These are phyloP conservation scores for Pelargonium fulgidum DNA, from an alignment of 441 rosid genomes.

Conservation along the genomic window DNA sequence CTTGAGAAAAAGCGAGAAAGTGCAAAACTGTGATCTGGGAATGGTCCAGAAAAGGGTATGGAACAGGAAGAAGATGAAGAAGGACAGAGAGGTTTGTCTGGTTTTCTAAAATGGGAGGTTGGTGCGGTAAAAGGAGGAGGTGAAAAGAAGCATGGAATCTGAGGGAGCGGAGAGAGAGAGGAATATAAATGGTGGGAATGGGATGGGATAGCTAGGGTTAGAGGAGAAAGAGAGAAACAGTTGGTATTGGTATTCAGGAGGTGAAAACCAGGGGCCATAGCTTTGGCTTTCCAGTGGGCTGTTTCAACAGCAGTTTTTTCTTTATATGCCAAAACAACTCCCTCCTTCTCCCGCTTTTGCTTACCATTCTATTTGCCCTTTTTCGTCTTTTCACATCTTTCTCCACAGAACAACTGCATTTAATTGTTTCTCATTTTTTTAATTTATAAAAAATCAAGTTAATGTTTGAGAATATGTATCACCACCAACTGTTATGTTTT, in stretches of 20 bases:
- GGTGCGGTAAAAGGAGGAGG: conserved; percentile 12
- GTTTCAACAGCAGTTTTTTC: conserved; percentile 50
- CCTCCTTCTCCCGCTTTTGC: background rate
- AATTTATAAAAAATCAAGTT: too few relatives aligned
- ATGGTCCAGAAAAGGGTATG: background rate
- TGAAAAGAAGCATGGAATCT: background rate
- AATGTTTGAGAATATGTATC: too few relatives aligned
- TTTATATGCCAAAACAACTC: too few relatives aligned
- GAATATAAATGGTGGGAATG: conserved; percentile 25
- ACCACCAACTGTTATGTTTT: too few relatives aligned
- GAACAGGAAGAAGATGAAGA: conserved; percentile 9
- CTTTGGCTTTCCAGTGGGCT: conserved; percentile 60
- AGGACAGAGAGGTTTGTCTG: too few relatives aligned
- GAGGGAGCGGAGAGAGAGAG: conserved; percentile 1
- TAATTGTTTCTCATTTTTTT: too few relatives aligned
- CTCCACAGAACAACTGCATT: background rate
- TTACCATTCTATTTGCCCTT: conserved; percentile 19
- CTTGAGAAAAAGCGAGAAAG: background rate
- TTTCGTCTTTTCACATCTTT: background rate
- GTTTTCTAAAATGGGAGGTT: background rate
- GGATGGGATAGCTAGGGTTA: conserved; percentile 20
- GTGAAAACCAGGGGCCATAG: conserved; percentile 89
- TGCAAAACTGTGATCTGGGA: conserved; percentile 3
- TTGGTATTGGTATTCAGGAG: conserved; percentile 24
- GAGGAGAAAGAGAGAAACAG: conserved; percentile 20